phyloP scores from a whole-genome alignment of 768 basidiomycete species.

The Tricholoma sp. region DNA sequence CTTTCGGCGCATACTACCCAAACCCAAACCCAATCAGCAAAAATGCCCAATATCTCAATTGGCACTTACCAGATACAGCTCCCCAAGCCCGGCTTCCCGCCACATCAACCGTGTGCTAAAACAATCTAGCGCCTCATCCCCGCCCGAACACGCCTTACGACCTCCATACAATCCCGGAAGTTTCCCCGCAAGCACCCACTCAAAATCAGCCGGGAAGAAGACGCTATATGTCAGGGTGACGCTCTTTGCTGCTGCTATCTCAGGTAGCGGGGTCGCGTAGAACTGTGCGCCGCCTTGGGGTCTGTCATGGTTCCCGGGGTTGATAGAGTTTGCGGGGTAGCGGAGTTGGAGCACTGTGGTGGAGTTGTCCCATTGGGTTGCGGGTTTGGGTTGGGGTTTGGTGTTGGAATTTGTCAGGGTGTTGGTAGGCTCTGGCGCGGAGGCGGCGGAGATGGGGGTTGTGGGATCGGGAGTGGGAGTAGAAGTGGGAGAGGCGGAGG shows the following conservation, averaged over 20 bases:
- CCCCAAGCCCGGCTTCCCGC: constrained; percentile 61
- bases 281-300: constrained; percentile 75
- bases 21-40: background rate
- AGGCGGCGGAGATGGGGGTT: constrained; percentile 47
- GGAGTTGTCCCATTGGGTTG: constrained; percentile 21
- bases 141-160: constrained; percentile 64
- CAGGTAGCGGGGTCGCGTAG: constrained; percentile 37
- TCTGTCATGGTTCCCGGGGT: constrained; percentile 49
- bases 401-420: too few relatives aligned
- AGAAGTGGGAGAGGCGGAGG: constrained; percentile 19
- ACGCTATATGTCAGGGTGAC: constrained; percentile 66
- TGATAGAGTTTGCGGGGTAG: constrained; percentile 66
- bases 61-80: constrained; percentile 68
- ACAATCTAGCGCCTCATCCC: constrained; percentile 63
- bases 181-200: constrained; percentile 81
- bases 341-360: constrained; percentile 52
- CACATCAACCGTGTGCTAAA: constrained; percentile 89
- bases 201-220: constrained; percentile 70
- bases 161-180: constrained; percentile 79
- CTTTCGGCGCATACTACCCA: constrained; percentile 67
- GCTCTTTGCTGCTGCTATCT: constrained; percentile 41
- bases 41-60: background rate
- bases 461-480: constrained; percentile 25
- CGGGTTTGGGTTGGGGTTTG: background rate
- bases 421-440: constrained; percentile 29